Percentiles rank a stretch among this genome's conserved stretches.
Evolutionary conservation across 2,329 filamentous ascomycete species (phyloP).

Genomic region (Amylocarpus encephaloides): DNA sequence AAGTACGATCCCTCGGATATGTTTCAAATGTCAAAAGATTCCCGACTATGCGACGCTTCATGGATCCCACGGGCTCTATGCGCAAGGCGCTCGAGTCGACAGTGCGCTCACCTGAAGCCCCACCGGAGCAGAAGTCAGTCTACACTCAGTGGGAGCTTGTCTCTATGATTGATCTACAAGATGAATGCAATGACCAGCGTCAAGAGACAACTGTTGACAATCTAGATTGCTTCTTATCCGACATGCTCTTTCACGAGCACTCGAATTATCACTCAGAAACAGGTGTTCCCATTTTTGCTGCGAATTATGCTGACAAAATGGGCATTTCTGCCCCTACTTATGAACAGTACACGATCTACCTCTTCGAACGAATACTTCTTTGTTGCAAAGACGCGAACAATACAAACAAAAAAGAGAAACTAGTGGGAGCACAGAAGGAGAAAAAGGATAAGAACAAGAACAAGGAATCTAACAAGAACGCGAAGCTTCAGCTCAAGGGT

Average conservation of each 20-base stretch:
- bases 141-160: slow-evolving; percentile 8
- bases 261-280: slow-evolving; percentile 8
- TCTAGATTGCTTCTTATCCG: slow-evolving; percentile 6
- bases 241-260: slow-evolving; percentile 14
- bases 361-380: slow-evolving; percentile 90
- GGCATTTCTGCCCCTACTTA: slow-evolving; percentile 17
- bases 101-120: not conserved
- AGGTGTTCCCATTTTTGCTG: slow-evolving; percentile 12
- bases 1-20: slow-evolving; percentile 35
- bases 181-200: slow-evolving; percentile 8
- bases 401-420: slow-evolving; percentile 72
- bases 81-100: slow-evolving; percentile 18
- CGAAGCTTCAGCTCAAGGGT: slow-evolving; percentile 89
- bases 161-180: not conserved
- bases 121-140: not conserved
- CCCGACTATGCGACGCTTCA: slow-evolving; percentile 7
- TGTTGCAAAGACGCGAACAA: slow-evolving; percentile 94
- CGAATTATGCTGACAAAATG: slow-evolving; percentile 22
- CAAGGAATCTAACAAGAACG: slow-evolving; percentile 56
- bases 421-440: slow-evolving; percentile 58
- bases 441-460: slow-evolving; percentile 75
- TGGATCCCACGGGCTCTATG: slow-evolving; percentile 7
- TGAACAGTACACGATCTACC: slow-evolving; percentile 85
- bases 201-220: slow-evolving; percentile 1
- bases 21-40: slow-evolving; percentile 14